Evolutionary conservation across 2,329 filamentous ascomycete genomes (phyloP).

Genomic region (Didymella pinodella): DNA sequence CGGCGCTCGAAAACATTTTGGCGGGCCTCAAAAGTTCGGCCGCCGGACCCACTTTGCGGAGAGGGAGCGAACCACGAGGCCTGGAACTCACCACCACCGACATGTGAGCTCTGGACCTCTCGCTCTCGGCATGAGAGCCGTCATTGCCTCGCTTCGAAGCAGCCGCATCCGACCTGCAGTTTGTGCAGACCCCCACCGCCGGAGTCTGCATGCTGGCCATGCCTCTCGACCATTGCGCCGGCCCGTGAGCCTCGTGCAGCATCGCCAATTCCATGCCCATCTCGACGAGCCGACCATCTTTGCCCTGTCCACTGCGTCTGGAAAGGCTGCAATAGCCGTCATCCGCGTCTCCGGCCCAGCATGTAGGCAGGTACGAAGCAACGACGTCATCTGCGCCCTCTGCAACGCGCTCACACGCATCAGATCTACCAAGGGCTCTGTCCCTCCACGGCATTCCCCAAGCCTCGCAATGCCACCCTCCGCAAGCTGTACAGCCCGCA

Average conservation of each 20-base stretch:
- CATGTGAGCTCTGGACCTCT: slow-evolving; percentile 19
- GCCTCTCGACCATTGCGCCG: slow-evolving; percentile 16
- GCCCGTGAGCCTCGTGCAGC: slow-evolving; percentile 5
- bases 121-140: slow-evolving; percentile 49
- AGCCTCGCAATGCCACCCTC: slow-evolving; percentile 71
- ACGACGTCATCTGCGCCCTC: too few species aligned
- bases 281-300: slow-evolving; percentile 73
- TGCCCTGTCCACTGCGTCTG: slow-evolving; percentile 85
- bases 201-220: neutral
- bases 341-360: slow-evolving; percentile 84
- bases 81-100: slow-evolving; percentile 10
- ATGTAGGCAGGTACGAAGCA: slow-evolving; percentile 65
- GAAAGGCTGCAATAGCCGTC: slow-evolving; percentile 88
- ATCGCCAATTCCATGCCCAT: slow-evolving; percentile 25
- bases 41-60: slow-evolving; percentile 25
- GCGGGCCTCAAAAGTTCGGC: slow-evolving; percentile 4
- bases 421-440: slow-evolving; percentile 72
- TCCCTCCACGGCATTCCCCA: slow-evolving; percentile 62
- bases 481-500: slow-evolving; percentile 74
- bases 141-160: slow-evolving; percentile 23
- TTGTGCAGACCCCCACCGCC: neutral
- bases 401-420: neutral
- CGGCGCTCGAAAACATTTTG: slow-evolving; percentile 25
- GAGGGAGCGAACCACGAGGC: slow-evolving; percentile 32
- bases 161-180: neutral